Percentiles rank a stretch among this genome's conserved stretches.
Evolutionary conservation across 495 filamentous ascomycete genomes (phyloP).

Genomic region (Penicillium parvum): DNA sequence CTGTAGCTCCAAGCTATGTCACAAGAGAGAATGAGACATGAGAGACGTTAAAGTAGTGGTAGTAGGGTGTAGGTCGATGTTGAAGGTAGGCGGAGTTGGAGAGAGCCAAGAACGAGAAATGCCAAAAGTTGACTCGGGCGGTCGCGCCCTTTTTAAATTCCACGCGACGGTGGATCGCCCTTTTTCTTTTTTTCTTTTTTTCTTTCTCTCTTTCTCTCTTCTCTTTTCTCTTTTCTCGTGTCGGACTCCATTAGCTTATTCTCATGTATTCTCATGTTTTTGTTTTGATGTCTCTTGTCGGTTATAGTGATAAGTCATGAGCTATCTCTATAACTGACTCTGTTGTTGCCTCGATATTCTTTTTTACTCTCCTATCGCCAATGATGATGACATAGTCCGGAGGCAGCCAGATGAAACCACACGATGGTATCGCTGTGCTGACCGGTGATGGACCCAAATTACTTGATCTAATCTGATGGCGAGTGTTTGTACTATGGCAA

Average conservation of each 20-base stretch:
- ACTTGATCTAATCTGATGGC: slow-evolving; percentile 64
- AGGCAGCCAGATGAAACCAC: slow-evolving; percentile 32
- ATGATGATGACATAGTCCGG: slow-evolving; percentile 45
- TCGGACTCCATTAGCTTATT: background rate
- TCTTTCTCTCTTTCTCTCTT: slow-evolving; percentile 16
- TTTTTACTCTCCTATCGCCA: slow-evolving; percentile 10
- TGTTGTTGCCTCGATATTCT: no score
- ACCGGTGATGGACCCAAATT: slow-evolving; percentile 43
- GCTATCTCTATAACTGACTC: no score
- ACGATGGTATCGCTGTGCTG: slow-evolving; percentile 38
- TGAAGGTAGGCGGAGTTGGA: slow-evolving; percentile 19
- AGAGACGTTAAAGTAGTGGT: no score
- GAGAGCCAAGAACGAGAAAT: slow-evolving; percentile 6
- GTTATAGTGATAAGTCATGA: no score
- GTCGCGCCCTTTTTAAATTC: slow-evolving; percentile 32
- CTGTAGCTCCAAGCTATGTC: slow-evolving; percentile 6
- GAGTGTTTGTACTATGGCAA: no score
- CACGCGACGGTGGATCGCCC: slow-evolving; percentile 6
- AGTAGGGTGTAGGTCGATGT: background rate
- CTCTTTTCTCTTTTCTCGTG: slow-evolving; percentile 6
- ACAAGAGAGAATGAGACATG: background rate
- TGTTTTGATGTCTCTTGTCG: slow-evolving; percentile 5
- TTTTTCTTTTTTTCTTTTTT: slow-evolving; percentile 13
- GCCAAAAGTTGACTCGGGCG: slow-evolving; percentile 13
- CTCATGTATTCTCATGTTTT: slow-evolving; percentile 3